Base-by-base conservation (phyloP, 208 protist species). In the Naegleria gruberi region DNA sequence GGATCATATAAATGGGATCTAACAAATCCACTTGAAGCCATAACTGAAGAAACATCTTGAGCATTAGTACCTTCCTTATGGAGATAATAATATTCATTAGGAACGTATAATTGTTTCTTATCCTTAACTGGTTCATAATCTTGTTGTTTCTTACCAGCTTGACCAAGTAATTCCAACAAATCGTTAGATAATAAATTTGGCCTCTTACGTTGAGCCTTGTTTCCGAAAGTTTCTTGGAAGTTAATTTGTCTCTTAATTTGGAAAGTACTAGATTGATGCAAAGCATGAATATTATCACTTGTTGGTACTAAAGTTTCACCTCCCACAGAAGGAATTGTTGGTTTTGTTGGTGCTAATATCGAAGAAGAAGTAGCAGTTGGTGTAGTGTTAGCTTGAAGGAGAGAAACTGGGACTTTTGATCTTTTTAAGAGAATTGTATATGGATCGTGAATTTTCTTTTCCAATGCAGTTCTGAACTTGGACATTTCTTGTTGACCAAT, bases 391-490 rank as follows among this genome's bases (percentile, higher is more conserved):
- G 97, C 96, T 51, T 96, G 95, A 0, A 99, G 93, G 23, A 99
- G 93, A 46, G 96, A 96, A 89, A 99, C 92, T 7, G 99, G 99
- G n/a, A 99, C 92, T 91, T 99, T 99, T 23, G 95, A 96, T 88
- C 96, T 93, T 91, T 98, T 97, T 89, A 99, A 94, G 23, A 99
- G 91, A 37, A 99, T 95, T 90, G 96, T 97, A 95, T 99, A 99
- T 46, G 98, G 98, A 93, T 99, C 98, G 77, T 97, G 94, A 65
- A 97, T 95, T 90, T 98, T 97, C 44, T 95, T 95, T 37, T 93
- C 93, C 94, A 99, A 97, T 89, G 98, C 98, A 46, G 98, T 96
- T 42, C 97, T 94, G 94, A 99, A 99, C 17, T 96, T 95, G 41
- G 98, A 94, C 19, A 99, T 92, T 74, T 99, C 95, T 74, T 98